phyloP scores from a whole-genome alignment of 116 monocot species.

The Dioscorea cayenensis region DNA sequence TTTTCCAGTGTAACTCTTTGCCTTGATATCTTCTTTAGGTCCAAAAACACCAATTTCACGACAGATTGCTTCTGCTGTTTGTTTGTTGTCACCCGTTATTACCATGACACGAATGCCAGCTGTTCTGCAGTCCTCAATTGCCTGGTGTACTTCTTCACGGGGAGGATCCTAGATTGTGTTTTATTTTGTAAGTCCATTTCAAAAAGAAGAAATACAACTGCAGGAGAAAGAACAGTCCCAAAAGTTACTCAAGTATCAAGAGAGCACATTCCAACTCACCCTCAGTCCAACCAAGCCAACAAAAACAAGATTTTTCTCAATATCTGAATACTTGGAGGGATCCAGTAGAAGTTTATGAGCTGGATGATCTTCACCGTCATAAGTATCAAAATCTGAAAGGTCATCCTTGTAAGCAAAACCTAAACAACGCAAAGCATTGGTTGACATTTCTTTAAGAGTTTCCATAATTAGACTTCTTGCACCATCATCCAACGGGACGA shows the following conservation, averaged over 20 bases:
- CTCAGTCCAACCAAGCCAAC: slow-evolving; percentile 74
- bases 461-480: slow-evolving; percentile 37
- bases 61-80: slow-evolving; percentile 92
- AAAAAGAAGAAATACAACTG: neutral
- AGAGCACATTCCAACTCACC: slow-evolving; percentile 29
- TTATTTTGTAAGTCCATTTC: neutral
- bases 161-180: slow-evolving; percentile 73
- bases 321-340: slow-evolving; percentile 65
- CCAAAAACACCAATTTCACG: slow-evolving; percentile 85
- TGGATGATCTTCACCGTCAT: slow-evolving; percentile 72
- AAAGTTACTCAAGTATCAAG: neutral
- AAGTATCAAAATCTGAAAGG: slow-evolving; percentile 47
- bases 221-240: neutral
- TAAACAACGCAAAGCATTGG: slow-evolving; percentile 66
- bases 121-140: slow-evolving; percentile 81
- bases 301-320: slow-evolving; percentile 83
- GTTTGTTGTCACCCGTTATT: slow-evolving; percentile 96
- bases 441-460: slow-evolving; percentile 57
- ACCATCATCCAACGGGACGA: slow-evolving; percentile 40
- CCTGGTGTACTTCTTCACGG: slow-evolving; percentile 65
- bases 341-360: slow-evolving; percentile 73
- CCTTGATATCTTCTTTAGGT: slow-evolving; percentile 49
- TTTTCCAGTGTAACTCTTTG: slow-evolving; percentile 78
- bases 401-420: slow-evolving; percentile 83
- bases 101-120: slow-evolving; percentile 94